Base-by-base conservation (phyloP, 2,329 filamentous ascomycete genomes). In the Colletotrichum eremochloae region DNA sequence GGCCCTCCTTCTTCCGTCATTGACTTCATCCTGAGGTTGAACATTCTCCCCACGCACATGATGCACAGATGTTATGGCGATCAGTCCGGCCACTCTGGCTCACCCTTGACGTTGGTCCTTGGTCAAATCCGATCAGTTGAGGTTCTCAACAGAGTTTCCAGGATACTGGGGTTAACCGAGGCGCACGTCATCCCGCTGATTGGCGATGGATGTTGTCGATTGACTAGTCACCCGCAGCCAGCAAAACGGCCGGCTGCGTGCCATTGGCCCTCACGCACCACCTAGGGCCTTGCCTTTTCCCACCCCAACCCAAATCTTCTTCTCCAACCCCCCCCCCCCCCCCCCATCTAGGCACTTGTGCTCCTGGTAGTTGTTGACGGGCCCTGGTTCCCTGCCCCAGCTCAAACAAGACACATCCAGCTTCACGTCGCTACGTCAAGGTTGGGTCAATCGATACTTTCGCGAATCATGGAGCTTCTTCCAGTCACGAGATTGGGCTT, bases 121-220 rank as follows among this genome's bases (percentile, higher is more conserved):
- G 50, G 29, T 48, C 52, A 44, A 56, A 33, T 20, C 42, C 42
- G 58, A 72, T 56, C 63, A 33, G 53, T 56, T 57, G 70, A 72
- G 60, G 66, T 70, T 72, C 69, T 70, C 60, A 55, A 72, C 33
- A 70, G 56, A 61, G 53, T 71, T 66, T 62, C 71, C 38, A 67
- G 71, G 71, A 72, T 73, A 42, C 71, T 58, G 58, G 71, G 71
- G 71, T 73, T 71, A 71, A 48, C 63, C 71, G 57, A 71, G 48
- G 68, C 38, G 71, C 71, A 73, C 71, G 71, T 73, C 71, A 73
- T 73, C 62, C 68, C 68, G 68, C 68, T 48, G 69, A 46, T 71
- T 71, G 40, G 67, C 71, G 61, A 68, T 63, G 63, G 50, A 46
- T 24, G 71, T 71, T 62, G 56, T 65, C 55, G 67, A 71, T 46